These are phyloP conservation scores for Polymyxa betae DNA, from an alignment of 208 protist species.

Conservation along the genomic window DNA sequence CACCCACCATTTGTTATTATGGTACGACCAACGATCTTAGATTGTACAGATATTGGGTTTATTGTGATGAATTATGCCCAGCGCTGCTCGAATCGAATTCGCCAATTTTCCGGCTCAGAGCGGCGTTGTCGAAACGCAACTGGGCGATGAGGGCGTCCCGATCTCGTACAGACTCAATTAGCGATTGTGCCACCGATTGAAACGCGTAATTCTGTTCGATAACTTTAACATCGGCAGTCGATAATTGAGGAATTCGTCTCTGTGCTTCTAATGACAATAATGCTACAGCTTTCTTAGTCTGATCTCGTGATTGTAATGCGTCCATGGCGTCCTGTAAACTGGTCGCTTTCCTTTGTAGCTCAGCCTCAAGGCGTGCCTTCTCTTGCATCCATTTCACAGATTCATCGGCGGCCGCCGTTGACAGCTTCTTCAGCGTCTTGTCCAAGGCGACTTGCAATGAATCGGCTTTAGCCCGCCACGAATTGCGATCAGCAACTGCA, in stretches of 20 bases:
- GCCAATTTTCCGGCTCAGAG: not conserved
- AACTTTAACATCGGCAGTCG: slow-evolving; percentile 46
- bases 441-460: slow-evolving; percentile 34
- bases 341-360: not conserved
- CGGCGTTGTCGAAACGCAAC: slow-evolving; percentile 17
- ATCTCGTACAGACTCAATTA: not conserved
- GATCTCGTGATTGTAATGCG: not conserved
- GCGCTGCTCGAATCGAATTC: slow-evolving; percentile 1
- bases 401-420: not conserved
- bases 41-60: too few species aligned
- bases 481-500: not conserved
- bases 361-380: not conserved
- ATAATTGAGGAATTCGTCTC: slow-evolving; percentile 13
- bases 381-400: not conserved
- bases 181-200: not conserved
- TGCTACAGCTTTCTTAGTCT: not conserved
- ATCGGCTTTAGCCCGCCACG: not conserved
- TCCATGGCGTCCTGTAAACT: slow-evolving; percentile 38
- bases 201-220: slow-evolving; percentile 53
- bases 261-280: slow-evolving; percentile 1
- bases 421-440: not conserved
- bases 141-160: slow-evolving; percentile 7
- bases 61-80: not conserved
- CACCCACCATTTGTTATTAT: too few species aligned
- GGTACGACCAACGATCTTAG: too few species aligned